Evolutionary conservation across 345 rosid species (phyloP), one percentile per base, ranked within the genome.

Genomic region (Tarenaya hassleriana): DNA sequence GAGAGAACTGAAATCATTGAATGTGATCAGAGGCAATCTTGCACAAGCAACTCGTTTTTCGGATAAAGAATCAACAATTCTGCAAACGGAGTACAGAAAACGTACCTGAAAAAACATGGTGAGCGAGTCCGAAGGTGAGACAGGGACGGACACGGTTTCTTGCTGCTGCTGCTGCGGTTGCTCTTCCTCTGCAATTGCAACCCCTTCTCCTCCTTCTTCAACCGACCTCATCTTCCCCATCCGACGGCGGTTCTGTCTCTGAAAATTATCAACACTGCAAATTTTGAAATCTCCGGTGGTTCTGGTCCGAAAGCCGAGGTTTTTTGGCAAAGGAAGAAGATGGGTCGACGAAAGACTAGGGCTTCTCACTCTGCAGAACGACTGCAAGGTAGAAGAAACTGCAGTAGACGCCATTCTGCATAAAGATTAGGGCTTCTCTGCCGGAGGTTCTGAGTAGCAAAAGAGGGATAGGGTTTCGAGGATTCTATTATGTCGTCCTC

Each of bases 91-190:
- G n/a, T n/a, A n/a, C n/a, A n/a, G 39, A 31, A 47, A 41, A 44
- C 8, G 31, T 19, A 83, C 98, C 87, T 82, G 89, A 67, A 91
- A 84, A 56, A 51, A 70, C 96, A 91, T 86, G 64, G 78, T 82
- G 64, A 91, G 92, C 61, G 70, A 75, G 73, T 86, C 98, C 13
- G 96, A 80, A 67, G 98, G 76, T 55, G 98, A 87, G 60, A 91
- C 89, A 50, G 95, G 84, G 16, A 84, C 84, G 33, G 85, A 76
- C 55, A 87, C 89, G 6, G 84, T 59, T 61, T 75, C 77, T 45
- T 75, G 84, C 33, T 60, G 60, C 46, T 62, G 71, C 19, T 41
- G 44, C 33, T 44, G 50, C 17, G 67, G 71, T 13, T 53, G 63
- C n/a, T n/a, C n/a, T 44, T 71, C 75, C 16, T 69, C 90, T 9